These are phyloP conservation scores for Camelina sativa DNA, from an alignment of 345 rosid genomes.

Conservation along the genomic window DNA sequence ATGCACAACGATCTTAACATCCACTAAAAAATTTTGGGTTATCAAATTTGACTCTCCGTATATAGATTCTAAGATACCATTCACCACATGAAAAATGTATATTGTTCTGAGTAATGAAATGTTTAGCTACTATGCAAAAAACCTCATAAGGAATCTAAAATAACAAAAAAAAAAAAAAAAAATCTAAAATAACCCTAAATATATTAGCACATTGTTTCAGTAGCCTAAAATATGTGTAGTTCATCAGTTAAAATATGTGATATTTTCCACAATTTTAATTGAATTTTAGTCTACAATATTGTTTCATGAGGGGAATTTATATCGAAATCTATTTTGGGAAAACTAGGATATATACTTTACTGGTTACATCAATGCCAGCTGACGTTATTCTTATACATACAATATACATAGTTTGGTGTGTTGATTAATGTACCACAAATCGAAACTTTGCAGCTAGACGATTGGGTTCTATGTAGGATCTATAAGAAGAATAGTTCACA, in stretches of 20 bases:
- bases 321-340: background rate
- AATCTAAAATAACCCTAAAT: too few relatives aligned
- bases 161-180: too few relatives aligned
- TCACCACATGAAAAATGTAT: slow-evolving; percentile 7
- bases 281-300: background rate
- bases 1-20: slow-evolving; percentile 14
- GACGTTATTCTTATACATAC: background rate
- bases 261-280: background rate
- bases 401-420: background rate
- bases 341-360: background rate
- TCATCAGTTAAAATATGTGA: background rate
- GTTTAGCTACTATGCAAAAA: background rate
- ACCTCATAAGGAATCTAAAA: background rate
- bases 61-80: background rate
- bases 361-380: background rate
- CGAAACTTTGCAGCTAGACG: slow-evolving; percentile 56
- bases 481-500: slow-evolving; percentile 67
- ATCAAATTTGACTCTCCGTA: slow-evolving; percentile 5
- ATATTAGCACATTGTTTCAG: background rate
- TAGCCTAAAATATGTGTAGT: background rate
- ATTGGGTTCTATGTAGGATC: slow-evolving; percentile 80
- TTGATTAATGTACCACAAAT: background rate
- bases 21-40: background rate
- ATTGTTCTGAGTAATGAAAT: background rate
- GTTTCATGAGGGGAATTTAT: slow-evolving; percentile 11